A percentile compares a stretch with the other conserved stretches of the same genome.
These are phyloP conservation scores for sorghum (Sorghum bicolor) DNA, from an alignment of 176 grass and related monocot genomes.

Conservation along the genomic window Sorghum_bicolor_NCBIv3 NC_012871.2:76100501-76101000, in stretches of 20 bases:
- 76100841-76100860: slow-evolving; percentile 31
- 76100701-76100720: slow-evolving; percentile 63
- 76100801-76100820: slow-evolving; percentile 26
- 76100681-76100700: background rate
- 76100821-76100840: background rate
- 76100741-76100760: slow-evolving; percentile 84
- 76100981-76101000: slow-evolving; percentile 35
- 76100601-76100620: background rate
- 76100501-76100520: background rate
- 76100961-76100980: slow-evolving; percentile 69
- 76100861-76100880: slow-evolving; percentile 30
- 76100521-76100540: background rate
- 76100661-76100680: background rate
- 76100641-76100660: background rate
- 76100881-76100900: slow-evolving; percentile 91
- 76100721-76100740: slow-evolving; percentile 76
- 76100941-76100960: slow-evolving; percentile 85
- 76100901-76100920: slow-evolving; percentile 63
- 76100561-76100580: background rate
- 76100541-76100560: background rate
- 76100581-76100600: background rate
- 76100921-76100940: slow-evolving; percentile 80
- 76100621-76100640: background rate
- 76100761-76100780: slow-evolving; percentile 99
- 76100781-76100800: slow-evolving; percentile 79